These are phyloP conservation scores for Panicum virgatum DNA, from an alignment of 202 grass and related monocot genomes.

Conservation along the genomic window DNA sequence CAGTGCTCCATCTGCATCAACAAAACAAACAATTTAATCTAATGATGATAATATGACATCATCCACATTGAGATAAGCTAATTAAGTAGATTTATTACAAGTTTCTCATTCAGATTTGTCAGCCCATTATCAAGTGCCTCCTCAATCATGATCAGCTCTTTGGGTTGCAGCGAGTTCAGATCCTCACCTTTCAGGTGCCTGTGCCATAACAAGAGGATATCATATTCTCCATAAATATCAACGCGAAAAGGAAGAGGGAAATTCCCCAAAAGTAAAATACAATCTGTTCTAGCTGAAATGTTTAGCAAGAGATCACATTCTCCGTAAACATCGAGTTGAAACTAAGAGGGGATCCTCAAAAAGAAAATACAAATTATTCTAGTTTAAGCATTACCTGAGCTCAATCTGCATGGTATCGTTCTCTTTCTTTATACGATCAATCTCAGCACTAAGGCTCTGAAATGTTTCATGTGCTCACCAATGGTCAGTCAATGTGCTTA, in stretches of 20 bases:
- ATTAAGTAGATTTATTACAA: constrained; percentile 48
- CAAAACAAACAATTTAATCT: constrained; percentile 30
- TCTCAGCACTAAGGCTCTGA: constrained; percentile 85
- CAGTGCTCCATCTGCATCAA: constrained; percentile 75
- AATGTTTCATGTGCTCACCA: constrained; percentile 27
- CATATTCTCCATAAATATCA: not conserved
- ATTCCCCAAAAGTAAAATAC: not conserved
- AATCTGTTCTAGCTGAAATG: not conserved
- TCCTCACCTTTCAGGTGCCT: constrained; percentile 95
- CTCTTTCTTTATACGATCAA: constrained; percentile 94
- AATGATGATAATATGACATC: not conserved
- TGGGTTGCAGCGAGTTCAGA: constrained; percentile 84
- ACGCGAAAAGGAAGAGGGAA: not conserved
- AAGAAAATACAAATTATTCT: not conserved
- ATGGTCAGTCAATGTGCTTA: constrained; percentile 11
- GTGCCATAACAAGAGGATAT: constrained; percentile 1
- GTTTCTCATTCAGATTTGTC: constrained; percentile 49
- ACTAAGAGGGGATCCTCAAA: not conserved
- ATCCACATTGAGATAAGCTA: not conserved
- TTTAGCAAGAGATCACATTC: constrained; percentile 18
- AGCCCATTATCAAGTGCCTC: constrained; percentile 81
- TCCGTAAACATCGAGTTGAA: not conserved
- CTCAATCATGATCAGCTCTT: constrained; percentile 86
- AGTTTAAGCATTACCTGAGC: constrained; percentile 52
- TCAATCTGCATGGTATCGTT: constrained; percentile 98